Conservation (phyloP, 176 grass and related monocot species). For the Poa annua region DNA sequence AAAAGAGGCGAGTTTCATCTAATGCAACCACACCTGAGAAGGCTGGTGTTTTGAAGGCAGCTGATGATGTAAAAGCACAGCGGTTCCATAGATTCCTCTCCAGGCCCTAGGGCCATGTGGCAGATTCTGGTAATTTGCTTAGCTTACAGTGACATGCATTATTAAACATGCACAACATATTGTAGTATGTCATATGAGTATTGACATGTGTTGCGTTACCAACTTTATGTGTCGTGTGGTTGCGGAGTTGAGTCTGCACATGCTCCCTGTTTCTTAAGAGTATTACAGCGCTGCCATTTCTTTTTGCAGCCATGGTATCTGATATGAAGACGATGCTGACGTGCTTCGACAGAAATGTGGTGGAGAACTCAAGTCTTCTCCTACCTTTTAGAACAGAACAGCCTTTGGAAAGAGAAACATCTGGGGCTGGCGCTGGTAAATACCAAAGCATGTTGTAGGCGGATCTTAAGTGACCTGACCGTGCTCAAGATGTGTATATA, state of each 20-base stretch:
- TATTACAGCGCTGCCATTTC: neutral
- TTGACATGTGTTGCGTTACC: no score
- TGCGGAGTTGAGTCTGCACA: no score
- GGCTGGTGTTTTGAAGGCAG: neutral
- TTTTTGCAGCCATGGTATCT: conserved; percentile 22
- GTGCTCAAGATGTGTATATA: conserved; percentile 26
- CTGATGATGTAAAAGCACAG: conserved; percentile 29
- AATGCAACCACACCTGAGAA: conserved; percentile 5
- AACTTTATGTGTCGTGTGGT: no score
- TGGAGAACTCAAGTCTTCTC: neutral
- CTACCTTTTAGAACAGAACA: neutral
- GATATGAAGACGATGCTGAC: neutral
- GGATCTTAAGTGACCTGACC: neutral
- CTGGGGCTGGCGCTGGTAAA: conserved; percentile 14
- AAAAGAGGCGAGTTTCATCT: conserved; percentile 50
- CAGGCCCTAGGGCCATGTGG: conserved; percentile 26
- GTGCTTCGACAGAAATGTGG: neutral
- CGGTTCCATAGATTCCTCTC: conserved; percentile 49
- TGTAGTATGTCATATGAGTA: no score
- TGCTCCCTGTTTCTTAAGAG: no score
- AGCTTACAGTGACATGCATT: neutral
- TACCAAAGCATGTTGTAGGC: conserved; percentile 26
- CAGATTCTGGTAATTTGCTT: conserved; percentile 40
- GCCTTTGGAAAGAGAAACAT: conserved; percentile 11
- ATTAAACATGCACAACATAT: no score